These are phyloP conservation scores for Penicillium alfredii DNA, from an alignment of 495 filamentous ascomycete species.

Conservation along the genomic window DNA sequence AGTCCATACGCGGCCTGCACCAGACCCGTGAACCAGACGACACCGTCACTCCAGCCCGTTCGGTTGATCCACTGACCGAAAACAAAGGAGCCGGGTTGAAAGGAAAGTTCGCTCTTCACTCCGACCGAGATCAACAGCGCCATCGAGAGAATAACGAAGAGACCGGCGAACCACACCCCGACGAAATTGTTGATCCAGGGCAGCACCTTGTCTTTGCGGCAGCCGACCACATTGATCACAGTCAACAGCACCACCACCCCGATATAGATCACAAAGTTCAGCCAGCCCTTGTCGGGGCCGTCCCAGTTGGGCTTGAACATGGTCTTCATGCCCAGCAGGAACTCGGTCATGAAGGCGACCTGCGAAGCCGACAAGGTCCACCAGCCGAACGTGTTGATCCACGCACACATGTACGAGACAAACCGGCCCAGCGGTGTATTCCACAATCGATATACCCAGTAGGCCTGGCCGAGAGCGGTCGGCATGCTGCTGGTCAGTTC, in stretches of 20 bases:
- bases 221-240: constrained; percentile 38
- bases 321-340: constrained; percentile 42
- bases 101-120: constrained; percentile 28
- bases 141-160: constrained; percentile 41
- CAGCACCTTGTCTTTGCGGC: constrained; percentile 39
- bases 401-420: constrained; percentile 44
- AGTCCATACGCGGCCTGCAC: constrained; percentile 56
- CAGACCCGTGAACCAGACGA: constrained; percentile 57
- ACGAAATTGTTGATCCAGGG: constrained; percentile 46
- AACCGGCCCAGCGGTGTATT: constrained; percentile 34
- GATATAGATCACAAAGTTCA: constrained; percentile 42
- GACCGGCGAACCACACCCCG: constrained; percentile 39
- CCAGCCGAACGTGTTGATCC: constrained; percentile 49
- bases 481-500: constrained; percentile 47
- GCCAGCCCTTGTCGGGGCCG: constrained; percentile 35
- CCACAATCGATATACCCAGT: constrained; percentile 43
- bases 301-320: constrained; percentile 39
- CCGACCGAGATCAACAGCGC: constrained; percentile 42
- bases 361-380: constrained; percentile 45
- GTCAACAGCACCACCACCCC: constrained; percentile 36
- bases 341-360: constrained; percentile 46
- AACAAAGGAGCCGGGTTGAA: constrained; percentile 44
- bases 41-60: constrained; percentile 57
- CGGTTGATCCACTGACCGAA: constrained; percentile 55
- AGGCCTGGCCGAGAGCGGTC: constrained; percentile 43